phyloP scores from a whole-genome alignment of 1,284 basidiomycete species.

The Cutaneotrichosporon sp. region DNA sequence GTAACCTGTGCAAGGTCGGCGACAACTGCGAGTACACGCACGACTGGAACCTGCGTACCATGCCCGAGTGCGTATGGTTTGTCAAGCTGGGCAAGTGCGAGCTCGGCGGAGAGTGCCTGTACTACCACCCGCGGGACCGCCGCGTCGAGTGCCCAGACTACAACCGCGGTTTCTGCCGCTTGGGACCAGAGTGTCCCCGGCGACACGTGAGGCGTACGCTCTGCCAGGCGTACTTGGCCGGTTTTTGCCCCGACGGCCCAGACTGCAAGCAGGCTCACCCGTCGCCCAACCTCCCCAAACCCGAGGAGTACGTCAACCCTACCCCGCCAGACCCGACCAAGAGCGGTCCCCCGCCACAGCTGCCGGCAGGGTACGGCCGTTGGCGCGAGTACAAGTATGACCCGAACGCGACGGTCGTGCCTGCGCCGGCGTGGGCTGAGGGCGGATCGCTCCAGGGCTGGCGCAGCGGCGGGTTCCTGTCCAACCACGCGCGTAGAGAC shows the following conservation, averaged over 20 bases:
- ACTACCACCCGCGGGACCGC: constrained; percentile 84
- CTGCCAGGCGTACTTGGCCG: constrained; percentile 86
- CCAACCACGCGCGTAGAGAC: constrained; percentile 30
- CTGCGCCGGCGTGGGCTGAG: constrained; percentile 40
- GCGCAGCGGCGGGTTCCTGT: constrained; percentile 38
- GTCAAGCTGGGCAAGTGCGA: constrained; percentile 98
- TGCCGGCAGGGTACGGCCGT: constrained; percentile 61
- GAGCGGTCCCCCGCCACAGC: constrained; percentile 75
- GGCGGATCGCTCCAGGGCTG: constrained; percentile 38
- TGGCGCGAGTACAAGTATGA: constrained; percentile 75
- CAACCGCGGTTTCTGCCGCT: constrained; percentile 88
- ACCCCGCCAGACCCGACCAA: constrained; percentile 67
- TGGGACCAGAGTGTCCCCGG: constrained; percentile 81
- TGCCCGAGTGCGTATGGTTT: constrained; percentile 99
- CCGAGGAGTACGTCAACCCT: constrained; percentile 73
- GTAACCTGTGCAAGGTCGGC: constrained; percentile 97
- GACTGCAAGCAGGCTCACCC: constrained; percentile 81
- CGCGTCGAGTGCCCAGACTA: constrained; percentile 94
- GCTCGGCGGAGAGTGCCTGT: constrained; percentile 95
- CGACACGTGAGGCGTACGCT: constrained; percentile 88
- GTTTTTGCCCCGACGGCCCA: constrained; percentile 90
- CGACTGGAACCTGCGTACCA: constrained; percentile 94
- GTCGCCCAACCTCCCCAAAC: constrained; percentile 53
- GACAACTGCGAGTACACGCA: constrained; percentile 98
- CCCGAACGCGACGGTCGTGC: constrained; percentile 50